These are phyloP conservation scores for Encephalitozoon romaleae DNA, from an alignment of 371 early-diverging fungal genomes.

Conservation along the genomic window DNA sequence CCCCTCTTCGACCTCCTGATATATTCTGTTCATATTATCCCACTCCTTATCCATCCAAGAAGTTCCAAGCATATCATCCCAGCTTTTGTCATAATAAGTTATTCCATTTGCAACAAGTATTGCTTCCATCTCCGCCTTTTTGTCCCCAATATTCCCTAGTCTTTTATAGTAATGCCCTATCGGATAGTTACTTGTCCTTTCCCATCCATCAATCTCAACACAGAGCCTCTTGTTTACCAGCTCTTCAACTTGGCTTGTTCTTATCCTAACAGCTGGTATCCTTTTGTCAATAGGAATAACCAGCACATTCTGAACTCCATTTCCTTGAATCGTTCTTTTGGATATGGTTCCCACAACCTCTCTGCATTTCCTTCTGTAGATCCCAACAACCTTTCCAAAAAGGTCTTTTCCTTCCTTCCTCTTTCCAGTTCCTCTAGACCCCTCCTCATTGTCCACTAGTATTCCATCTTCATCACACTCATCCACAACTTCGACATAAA, in stretches of 20 bases:
- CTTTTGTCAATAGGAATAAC: slow-evolving; percentile 44
- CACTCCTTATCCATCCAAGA: neutral
- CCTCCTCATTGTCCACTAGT: slow-evolving; percentile 3
- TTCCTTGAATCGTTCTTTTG: slow-evolving; percentile 1
- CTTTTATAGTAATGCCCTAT: slow-evolving; percentile 24
- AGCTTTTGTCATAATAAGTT: slow-evolving; percentile 6
- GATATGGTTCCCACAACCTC: slow-evolving; percentile 26
- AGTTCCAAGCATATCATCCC: neutral
- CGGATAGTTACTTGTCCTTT: slow-evolving; percentile 38
- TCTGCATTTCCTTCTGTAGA: slow-evolving; percentile 28
- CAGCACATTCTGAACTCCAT: slow-evolving; percentile 21
- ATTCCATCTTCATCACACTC: neutral
- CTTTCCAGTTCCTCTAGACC: neutral
- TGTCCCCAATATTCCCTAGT: slow-evolving; percentile 26
- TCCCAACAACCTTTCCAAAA: slow-evolving; percentile 44
- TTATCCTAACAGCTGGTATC: slow-evolving; percentile 31
- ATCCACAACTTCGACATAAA: slow-evolving; percentile 37
- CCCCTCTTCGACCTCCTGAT: slow-evolving; percentile 11
- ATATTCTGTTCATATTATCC: neutral
- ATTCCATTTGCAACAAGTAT: slow-evolving; percentile 36
- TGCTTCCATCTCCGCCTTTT: slow-evolving; percentile 31
- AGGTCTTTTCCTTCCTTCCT: neutral
- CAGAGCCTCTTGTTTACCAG: slow-evolving; percentile 17
- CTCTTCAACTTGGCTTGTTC: slow-evolving; percentile 24
- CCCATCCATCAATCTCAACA: slow-evolving; percentile 35